phyloP scores from a whole-genome alignment of 306 rosid genomes.

The Cicer judaicum region DNA sequence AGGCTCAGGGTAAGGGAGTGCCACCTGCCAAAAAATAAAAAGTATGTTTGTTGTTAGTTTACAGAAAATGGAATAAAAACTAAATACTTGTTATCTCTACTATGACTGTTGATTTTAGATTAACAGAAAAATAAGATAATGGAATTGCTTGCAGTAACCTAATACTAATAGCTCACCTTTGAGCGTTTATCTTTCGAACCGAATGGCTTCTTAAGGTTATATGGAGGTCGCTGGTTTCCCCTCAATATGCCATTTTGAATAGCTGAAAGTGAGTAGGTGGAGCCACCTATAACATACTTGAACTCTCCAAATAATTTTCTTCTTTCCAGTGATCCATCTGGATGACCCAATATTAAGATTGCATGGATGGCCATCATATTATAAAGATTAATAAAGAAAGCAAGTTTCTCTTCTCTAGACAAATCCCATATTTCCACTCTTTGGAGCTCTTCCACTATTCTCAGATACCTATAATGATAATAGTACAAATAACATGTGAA shows the following conservation, averaged over 20 bases:
- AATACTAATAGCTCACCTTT: conserved; percentile 51
- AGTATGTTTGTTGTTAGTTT: not conserved
- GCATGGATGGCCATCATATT: conserved; percentile 98
- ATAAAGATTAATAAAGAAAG: conserved; percentile 92
- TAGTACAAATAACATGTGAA: conserved; percentile 25
- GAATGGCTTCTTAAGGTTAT: conserved; percentile 85
- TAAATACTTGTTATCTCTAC: not conserved
- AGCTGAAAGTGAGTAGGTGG: conserved; percentile 81
- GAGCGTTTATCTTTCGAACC: conserved; percentile 78
- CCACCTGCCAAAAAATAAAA: conserved; percentile 54
- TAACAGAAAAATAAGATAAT: not conserved
- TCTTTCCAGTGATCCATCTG: conserved; percentile 78
- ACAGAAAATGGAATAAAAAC: conserved; percentile 15
- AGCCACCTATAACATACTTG: conserved; percentile 83
- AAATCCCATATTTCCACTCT: conserved; percentile 73
- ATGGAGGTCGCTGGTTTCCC: conserved; percentile 91
- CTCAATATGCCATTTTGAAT: conserved; percentile 94
- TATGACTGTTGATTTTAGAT: not conserved
- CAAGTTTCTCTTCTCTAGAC: conserved; percentile 86
- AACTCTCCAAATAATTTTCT: conserved; percentile 81
- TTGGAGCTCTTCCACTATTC: conserved; percentile 93
- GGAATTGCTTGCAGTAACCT: conserved; percentile 9
- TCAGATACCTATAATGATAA: conserved; percentile 68
- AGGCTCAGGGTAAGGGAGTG: conserved; percentile 89
- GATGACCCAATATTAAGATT: conserved; percentile 73